A percentile compares a stretch with the other conserved stretches of the same genome.
These are phyloP conservation scores for Saussurea involucrata DNA, from an alignment of 129 eudicot species.

Conservation along the genomic window DNA sequence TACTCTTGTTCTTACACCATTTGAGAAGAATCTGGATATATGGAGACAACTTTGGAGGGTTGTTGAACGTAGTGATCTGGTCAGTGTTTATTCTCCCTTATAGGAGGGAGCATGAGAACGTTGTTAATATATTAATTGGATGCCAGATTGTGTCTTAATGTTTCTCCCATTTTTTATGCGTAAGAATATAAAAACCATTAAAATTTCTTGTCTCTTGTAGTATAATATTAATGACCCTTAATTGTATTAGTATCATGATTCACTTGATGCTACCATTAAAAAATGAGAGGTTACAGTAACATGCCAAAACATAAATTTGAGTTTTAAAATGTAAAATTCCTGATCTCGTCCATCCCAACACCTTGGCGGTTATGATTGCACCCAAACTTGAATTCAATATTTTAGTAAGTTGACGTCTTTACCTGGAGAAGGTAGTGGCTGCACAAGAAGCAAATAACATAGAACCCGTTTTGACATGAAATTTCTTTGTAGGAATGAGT, in stretches of 20 bases:
- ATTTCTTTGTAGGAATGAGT: background rate
- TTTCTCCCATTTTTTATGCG: background rate
- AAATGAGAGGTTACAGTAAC: no score
- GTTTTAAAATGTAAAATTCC: background rate
- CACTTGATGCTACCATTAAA: no score
- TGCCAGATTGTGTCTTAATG: background rate
- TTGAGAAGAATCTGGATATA: conserved; percentile 93
- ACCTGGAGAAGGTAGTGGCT: background rate
- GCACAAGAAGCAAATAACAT: background rate
- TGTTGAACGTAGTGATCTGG: conserved; percentile 95
- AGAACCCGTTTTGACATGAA: background rate
- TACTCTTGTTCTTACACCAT: conserved; percentile 89
- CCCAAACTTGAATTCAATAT: no score
- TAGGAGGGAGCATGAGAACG: background rate
- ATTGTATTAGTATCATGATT: no score
- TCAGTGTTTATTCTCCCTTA: conserved; percentile 25
- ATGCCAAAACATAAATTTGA: no score
- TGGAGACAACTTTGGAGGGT: conserved; percentile 99
- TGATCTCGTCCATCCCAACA: no score
- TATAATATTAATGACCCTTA: no score
- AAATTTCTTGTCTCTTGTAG: background rate
- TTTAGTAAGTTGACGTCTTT: no score
- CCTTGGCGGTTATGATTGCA: no score
- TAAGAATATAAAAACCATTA: background rate
- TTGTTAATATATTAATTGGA: background rate